Evolutionary conservation across 2,329 filamentous ascomycete genomes (phyloP), one percentile per base, ranked within the genome.

Genomic region (Cylindrodendrum hubeiense): DNA sequence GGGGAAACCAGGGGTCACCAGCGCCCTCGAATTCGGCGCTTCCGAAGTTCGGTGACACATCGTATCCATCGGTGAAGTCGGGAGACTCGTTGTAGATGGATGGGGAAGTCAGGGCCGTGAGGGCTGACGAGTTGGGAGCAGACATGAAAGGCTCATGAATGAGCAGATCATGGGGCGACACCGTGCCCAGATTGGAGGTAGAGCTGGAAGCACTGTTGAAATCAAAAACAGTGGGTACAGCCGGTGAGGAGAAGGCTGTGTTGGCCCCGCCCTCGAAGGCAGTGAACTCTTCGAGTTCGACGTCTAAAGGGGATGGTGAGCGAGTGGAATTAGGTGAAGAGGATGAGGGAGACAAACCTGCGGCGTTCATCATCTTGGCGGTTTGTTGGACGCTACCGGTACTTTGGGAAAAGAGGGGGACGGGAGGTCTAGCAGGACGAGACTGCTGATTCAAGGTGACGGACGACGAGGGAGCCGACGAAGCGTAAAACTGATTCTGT

Each of bases 61-160:
- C 90, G 74, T 90, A 93, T 77, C 86, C 87, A 73, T 93, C 90
- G 75, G 66, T 63, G 34, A 91, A 90, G 63, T 89, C 91, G 12
- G 93, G 93, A 56, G 93, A 97, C 74, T 91, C 92, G 76, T 92
- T 87, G 74, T 89, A 91, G 62, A 89, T 85, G n/a, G 92, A 93
- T 47, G 94, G 94, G 65, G 94, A 96, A 62, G 94, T 97, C 79
- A 97, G 77, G 68, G 94, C 90, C 37, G 94, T 97, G 76, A 96
- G 89, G 34, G 93, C 90, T 50, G 91, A 87, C 2, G 94, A 97
- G 76, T 93, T 93, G 30, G 94, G 94, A 39, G 93, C 89, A 67
- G 93, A 97, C 76, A 89, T 84, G 75, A 89, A 89, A 64, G 87
- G 84, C 74, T 93, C 89, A 71, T 89, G 88, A 73, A 95, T 84